Evolutionary conservation across 169 alveolate genomes (phyloP).

Genomic region (Eimeria zaria): DNA sequence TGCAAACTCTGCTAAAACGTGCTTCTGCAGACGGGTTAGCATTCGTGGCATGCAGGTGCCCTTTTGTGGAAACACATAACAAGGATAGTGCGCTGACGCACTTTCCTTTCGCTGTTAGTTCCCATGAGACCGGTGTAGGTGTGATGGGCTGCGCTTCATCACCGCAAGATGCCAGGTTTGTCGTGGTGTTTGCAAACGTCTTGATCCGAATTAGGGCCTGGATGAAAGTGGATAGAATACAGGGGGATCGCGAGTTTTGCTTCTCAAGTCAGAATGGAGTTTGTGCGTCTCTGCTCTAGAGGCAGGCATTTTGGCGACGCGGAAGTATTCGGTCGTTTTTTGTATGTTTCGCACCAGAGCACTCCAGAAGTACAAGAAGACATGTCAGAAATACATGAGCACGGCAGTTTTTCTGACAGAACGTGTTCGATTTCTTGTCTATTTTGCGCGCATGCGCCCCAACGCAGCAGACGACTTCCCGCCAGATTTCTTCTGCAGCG

Average conservation of each 20-base stretch:
- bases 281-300: slow-evolving; percentile 3
- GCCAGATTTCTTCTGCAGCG: slow-evolving; percentile 42
- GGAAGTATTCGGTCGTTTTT: neutral
- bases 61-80: neutral
- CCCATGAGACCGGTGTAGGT: neutral
- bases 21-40: neutral
- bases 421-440: slow-evolving; percentile 4
- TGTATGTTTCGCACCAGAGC: neutral
- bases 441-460: slow-evolving; percentile 11
- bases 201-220: neutral
- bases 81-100: slow-evolving; percentile 7
- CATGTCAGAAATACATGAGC: neutral
- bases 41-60: neutral
- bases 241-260: neutral
- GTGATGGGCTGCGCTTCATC: neutral
- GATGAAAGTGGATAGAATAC: neutral
- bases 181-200: slow-evolving; percentile 33
- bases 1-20: neutral
- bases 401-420: neutral
- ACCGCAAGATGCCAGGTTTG: slow-evolving; percentile 1
- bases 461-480: slow-evolving; percentile 19
- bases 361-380: neutral
- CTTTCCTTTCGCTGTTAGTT: neutral
- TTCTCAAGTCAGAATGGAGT: neutral
- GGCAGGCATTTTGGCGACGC: slow-evolving; percentile 8